Evolutionary conservation across 2,329 filamentous ascomycete species (phyloP).

Genomic region (Neurospora sp.): DNA sequence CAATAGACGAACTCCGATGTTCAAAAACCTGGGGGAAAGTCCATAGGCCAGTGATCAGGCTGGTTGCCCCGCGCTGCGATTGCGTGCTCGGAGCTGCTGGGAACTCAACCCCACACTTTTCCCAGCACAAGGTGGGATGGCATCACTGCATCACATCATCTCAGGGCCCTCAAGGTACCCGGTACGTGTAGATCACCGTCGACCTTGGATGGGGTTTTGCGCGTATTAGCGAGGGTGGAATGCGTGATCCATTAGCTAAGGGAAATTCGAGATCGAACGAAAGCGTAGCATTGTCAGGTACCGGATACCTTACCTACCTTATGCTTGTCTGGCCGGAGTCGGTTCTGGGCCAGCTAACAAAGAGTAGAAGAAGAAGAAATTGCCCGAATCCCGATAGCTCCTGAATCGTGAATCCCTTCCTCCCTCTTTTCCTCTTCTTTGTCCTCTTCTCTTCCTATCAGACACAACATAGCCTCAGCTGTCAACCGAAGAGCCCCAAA

Average conservation of each 20-base stretch:
- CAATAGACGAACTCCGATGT: not conserved
- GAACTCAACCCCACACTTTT: conserved; percentile 19
- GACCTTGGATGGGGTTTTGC: not conserved
- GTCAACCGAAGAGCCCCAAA: not conserved
- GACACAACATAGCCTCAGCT: not conserved
- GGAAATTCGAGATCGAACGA: not conserved
- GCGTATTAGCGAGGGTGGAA: not conserved
- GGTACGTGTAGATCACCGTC: not conserved
- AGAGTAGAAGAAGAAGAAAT: not conserved
- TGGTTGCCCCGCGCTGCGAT: conserved; percentile 20
- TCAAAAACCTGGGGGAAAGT: not conserved
- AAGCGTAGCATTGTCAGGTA: not conserved
- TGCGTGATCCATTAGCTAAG: not conserved
- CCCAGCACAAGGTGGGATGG: conserved; percentile 7
- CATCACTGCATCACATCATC: not conserved
- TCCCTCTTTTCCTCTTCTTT: conserved; percentile 2
- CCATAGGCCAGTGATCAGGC: not conserved
- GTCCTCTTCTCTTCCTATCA: not conserved
- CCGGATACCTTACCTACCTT: not conserved
- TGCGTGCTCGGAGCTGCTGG: conserved; percentile 21
- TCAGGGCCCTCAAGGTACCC: not conserved
- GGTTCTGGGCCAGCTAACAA: not conserved
- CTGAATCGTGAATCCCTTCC: not conserved
- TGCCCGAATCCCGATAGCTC: not conserved
- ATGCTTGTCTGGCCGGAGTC: not conserved